A percentile compares a stretch with the other conserved stretches of the same genome.
Conservation (phyloP, 2,329 filamentous ascomycete species). For the Alternaria triticina region DNA sequence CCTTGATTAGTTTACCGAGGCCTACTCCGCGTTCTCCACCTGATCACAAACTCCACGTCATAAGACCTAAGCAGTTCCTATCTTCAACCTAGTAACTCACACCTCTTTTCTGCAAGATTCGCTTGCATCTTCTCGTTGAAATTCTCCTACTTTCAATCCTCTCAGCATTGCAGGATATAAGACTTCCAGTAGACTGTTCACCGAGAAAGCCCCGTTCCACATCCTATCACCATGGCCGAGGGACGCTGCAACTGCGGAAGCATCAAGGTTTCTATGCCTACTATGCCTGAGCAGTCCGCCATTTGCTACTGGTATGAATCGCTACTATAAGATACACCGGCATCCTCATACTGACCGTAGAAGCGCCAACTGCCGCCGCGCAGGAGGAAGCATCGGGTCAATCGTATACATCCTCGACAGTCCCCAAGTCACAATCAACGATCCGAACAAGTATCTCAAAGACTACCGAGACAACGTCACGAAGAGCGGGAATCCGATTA, state of each 20-base stretch:
- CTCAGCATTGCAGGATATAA: background rate
- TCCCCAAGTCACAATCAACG: constrained; percentile 26
- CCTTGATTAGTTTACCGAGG: background rate
- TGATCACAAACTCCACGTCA: background rate
- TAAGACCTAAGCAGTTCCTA: background rate
- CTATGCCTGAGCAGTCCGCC: constrained; percentile 24
- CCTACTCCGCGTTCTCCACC: background rate
- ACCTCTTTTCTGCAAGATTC: background rate
- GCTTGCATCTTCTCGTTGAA: background rate
- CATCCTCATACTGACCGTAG: background rate
- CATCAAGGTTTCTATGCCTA: constrained; percentile 34
- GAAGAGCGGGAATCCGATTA: constrained; percentile 34
- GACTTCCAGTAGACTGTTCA: background rate
- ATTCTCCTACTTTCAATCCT: background rate
- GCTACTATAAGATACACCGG: too few species aligned
- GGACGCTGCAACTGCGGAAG: constrained; percentile 42
- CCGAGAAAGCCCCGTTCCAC: background rate
- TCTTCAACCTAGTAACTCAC: background rate
- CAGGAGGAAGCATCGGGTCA: constrained; percentile 28
- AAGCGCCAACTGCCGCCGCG: constrained; percentile 40
- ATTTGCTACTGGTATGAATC: constrained; percentile 40
- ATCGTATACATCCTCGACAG: constrained; percentile 32
- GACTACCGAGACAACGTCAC: constrained; percentile 37
- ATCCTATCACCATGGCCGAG: constrained; percentile 22
- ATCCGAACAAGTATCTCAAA: constrained; percentile 28